Base-by-base conservation (phyloP, 768 basidiomycete species). In the Amyloporia xantha region DNA sequence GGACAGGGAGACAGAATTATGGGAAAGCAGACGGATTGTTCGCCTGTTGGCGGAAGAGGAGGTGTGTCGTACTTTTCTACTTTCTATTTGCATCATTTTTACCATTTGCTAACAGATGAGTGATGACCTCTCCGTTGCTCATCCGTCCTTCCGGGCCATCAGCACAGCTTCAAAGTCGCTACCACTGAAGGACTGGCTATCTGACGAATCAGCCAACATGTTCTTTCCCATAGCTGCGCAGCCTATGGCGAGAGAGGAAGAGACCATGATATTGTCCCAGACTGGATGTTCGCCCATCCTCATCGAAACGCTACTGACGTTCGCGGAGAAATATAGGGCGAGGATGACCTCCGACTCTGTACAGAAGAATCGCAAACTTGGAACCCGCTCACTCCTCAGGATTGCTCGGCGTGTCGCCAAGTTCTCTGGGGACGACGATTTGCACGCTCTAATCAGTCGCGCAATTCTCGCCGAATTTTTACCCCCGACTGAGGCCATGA, bases 171-270 rank as follows among this genome's bases (percentile, higher is more conserved):
- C 81, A 33, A 82, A 79, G 57, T 81, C 81, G 1, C 61, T 77
- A 1, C 74, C 77, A n/a, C 65, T 82, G n/a, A 78, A 78, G 56
- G 81, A 84, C 57, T 85, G 82, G 82, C 71, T 85, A 23, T 69
- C 74, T 1, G 75, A 78, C 50, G 82, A 85, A 57, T 78, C 83
- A 58, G 75, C 78, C 21, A 84, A 83, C 56, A 83, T 83, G 81
- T 83, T 85, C 70, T 78, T 83, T 61, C 62, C 81, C 9, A 60
- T 85, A 12, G 74, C 78, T 6, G 71, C 75, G 37, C 77, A 78
- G 55, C 80, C 81, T 1, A 85, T 85, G 82, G 68, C 70, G 24
- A 54, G 49, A 12, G 54, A 60, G 0, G 82, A 85, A 59, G 81
- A 85, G 63, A 53, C 59, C 0, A 52, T 59, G 2, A 61, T 82